A percentile compares a stretch with the other conserved stretches of the same genome.
Conservation (phyloP, 495 filamentous ascomycete genomes). For the Clavariopsis aquatica region DNA sequence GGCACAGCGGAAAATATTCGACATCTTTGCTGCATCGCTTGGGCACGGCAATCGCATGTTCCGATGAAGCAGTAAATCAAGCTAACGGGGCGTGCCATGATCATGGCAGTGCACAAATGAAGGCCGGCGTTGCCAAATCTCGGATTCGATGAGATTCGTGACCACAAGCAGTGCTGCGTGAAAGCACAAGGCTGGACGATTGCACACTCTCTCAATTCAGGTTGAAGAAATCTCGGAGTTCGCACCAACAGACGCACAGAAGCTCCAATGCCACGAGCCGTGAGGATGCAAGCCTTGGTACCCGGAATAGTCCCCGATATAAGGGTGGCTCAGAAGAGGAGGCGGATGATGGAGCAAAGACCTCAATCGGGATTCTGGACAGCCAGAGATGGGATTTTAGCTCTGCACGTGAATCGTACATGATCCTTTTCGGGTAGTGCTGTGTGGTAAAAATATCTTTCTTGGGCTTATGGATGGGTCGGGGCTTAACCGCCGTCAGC, state of each 20-base stretch:
- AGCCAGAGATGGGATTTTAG: background rate
- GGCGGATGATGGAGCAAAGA: background rate
- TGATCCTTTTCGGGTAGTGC: background rate
- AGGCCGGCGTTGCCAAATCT: background rate
- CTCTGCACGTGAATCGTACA: background rate
- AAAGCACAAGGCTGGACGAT: background rate
- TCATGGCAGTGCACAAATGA: no score
- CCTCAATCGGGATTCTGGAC: conserved; percentile 10
- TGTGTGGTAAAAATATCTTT: background rate
- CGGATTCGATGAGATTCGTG: background rate
- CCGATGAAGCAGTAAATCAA: no score
- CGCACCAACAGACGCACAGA: conserved; percentile 6
- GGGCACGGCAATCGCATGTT: background rate
- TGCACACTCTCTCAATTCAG: background rate
- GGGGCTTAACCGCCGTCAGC: background rate
- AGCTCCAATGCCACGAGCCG: background rate
- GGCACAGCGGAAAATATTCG: conserved; percentile 7
- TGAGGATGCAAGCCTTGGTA: conserved; percentile 13
- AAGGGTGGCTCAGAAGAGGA: background rate
- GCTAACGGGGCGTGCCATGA: no score
- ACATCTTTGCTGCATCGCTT: background rate
- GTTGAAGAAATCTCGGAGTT: background rate
- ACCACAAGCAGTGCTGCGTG: background rate
- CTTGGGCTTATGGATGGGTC: background rate
- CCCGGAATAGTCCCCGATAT: conserved; percentile 26